Base-by-base conservation (phyloP, 495 filamentous ascomycete genomes). In the Penicillium psychrofluorescens region DNA sequence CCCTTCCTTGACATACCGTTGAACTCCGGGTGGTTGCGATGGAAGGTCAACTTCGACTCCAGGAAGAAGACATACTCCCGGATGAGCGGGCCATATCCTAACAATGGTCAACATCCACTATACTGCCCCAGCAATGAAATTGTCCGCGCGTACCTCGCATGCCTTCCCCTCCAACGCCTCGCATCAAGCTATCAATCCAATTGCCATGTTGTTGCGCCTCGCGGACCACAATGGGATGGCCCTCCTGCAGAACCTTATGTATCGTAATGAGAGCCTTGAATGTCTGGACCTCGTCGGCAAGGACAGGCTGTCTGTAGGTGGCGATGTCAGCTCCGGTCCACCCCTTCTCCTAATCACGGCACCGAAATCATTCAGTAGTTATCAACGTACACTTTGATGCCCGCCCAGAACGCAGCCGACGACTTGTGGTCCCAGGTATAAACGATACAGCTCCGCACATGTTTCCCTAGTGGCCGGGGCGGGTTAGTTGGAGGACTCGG, bases 341-440 rank as follows among this genome's bases (percentile, higher is more conserved):
- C 33, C 6, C 11, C 22, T 4, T 8, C 29, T 16, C 1, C 33
- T 14, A 7, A 10, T 22, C 22, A 22, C 22, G 22, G 22, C 22
- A 22, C 22, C 22, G 4, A 2, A 22, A 22, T 22, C 22, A 34
- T n/a, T n/a, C n/a, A 11, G 11, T 28, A 7, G 8, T 13, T 11
- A 11, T 39, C 12, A 10, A 4, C 28, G 13, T 74, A 92, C 84
- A 98, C 92, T 81, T 98, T 98, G 83, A 98, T 94, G 60, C 88
- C 90, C 38, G 86, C 81, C 92, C 92, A 98, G 70, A 98, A 98
- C 55, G 89, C 88, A 54, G 81, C 75, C 35, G 91, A 95, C 49
- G 87, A 94, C 71, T 96, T 96, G 74, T 97, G 90, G 71, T 98
- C 92, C 92, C 92, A 98, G 44, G 92, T 97, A 63, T 98, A 97